Base-by-base conservation (phyloP, 352 stramenopile genomes). In the Phytophthora crassamura region DNA sequence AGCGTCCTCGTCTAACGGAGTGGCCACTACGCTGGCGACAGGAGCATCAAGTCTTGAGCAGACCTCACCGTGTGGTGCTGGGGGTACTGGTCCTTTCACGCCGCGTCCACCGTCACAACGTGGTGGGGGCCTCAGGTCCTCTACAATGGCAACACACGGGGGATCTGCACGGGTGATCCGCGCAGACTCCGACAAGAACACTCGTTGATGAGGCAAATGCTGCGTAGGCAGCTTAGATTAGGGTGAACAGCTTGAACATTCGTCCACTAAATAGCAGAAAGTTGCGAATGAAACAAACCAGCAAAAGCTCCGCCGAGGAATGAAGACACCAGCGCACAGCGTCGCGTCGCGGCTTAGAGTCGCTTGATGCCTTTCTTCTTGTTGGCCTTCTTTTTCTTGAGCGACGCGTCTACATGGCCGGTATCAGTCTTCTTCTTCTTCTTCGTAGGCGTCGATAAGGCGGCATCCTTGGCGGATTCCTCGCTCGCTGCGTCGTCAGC, bases 291-390 rank as follows among this genome's bases (percentile, higher is more conserved):
- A 50, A 28, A 42, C 39, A 50, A 51, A 36, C 57, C 32, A 38
- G 43, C 59, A 66, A 70, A 48, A 70, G 64, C 20, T 58, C 33
- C 43, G 22, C 43, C 41, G 34, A 11, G 32, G 28, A 42, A 49
- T 43, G 39, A 34, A 46, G 16, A 20, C 49, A 30, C 55, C 38
- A 60, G 36, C 47, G 30, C 22, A n/a, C 18, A 7, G 16, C 34
- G 18, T 35, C 12, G 22, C 36, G 33, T 7, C 4, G 42, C 34
- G 8, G 5, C 15, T 67, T 64, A 93, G 16, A 93, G 72, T 30
- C 85, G 79, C 59, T 84, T 86, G 64, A 93, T 80, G 53, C 64
- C 63, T 75, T 91, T 92, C 76, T 91, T 90, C 67, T 90, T 82
- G 47, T 56, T 71, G 40, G 67, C 72, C 34, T 85, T 88, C 64